Conservation (phyloP, 345 rosid genomes). For the Eucalyptus rudis region DNA sequence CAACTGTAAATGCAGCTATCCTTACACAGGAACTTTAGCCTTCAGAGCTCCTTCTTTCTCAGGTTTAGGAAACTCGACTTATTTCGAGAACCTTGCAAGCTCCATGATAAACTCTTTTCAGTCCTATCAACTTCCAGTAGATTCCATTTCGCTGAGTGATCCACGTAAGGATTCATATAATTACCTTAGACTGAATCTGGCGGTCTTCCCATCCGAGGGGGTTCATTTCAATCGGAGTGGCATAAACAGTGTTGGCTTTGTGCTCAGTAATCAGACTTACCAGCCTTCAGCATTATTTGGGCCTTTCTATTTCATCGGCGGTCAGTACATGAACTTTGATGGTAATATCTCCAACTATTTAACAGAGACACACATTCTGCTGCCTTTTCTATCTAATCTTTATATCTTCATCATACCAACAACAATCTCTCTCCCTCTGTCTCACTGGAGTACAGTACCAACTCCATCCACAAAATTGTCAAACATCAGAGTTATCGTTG, state of each 20-base stretch:
- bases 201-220: conserved; percentile 35
- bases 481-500: conserved; percentile 35
- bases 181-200: conserved; percentile 30
- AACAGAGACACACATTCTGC: neutral
- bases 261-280: conserved; percentile 45
- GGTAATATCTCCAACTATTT: conserved; percentile 17
- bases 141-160: conserved; percentile 37
- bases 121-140: conserved; percentile 40
- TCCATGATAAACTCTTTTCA: conserved; percentile 7
- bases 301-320: conserved; percentile 38
- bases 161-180: conserved; percentile 29
- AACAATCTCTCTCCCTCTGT: neutral
- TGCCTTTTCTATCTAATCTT: neutral
- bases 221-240: conserved; percentile 33
- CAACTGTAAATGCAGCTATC: conserved; percentile 48
- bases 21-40: conserved; percentile 44
- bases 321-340: conserved; percentile 19
- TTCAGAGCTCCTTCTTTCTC: conserved; percentile 70
- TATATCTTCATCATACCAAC: neutral
- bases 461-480: conserved; percentile 18
- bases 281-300: conserved; percentile 47
- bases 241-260: conserved; percentile 26
- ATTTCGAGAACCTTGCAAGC: conserved; percentile 18
- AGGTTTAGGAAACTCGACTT: conserved; percentile 19
- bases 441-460: neutral